Conservation (phyloP, 2,329 filamentous ascomycete species). For the Cladophialophora psammophila region DNA sequence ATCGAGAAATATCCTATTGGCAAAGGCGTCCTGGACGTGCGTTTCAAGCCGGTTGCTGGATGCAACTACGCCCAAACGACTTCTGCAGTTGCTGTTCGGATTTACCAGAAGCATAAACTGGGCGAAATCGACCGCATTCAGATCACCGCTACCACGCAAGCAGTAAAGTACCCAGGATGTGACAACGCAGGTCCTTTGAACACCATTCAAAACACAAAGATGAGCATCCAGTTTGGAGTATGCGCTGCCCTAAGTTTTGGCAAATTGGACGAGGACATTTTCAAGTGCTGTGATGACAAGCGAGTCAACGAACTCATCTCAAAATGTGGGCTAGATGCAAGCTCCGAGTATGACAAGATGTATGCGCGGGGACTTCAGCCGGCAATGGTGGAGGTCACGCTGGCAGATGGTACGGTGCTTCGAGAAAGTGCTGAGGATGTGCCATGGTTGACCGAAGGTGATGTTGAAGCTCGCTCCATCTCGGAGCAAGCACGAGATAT, state of each 20-base stretch:
- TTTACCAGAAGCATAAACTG: slow-evolving; percentile 4
- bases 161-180: slow-evolving; percentile 29
- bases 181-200: slow-evolving; percentile 23
- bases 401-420: slow-evolving; percentile 10
- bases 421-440: slow-evolving; percentile 17
- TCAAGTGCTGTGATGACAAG: slow-evolving; percentile 4
- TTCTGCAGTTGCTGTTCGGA: slow-evolving; percentile 18
- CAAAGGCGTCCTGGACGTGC: slow-evolving; percentile 23
- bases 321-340: slow-evolving; percentile 5
- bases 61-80: slow-evolving; percentile 32
- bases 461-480: slow-evolving; percentile 17
- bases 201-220: slow-evolving; percentile 25
- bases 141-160: slow-evolving; percentile 22
- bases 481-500: slow-evolving; percentile 4
- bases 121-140: slow-evolving; percentile 5
- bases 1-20: slow-evolving; percentile 7
- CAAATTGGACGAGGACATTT: slow-evolving; percentile 19
- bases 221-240: slow-evolving; percentile 29
- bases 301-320: slow-evolving; percentile 15
- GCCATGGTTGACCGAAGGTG: slow-evolving; percentile 22
- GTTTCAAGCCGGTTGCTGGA: slow-evolving; percentile 28
- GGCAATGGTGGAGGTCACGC: slow-evolving; percentile 21
- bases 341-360: slow-evolving; percentile 15
- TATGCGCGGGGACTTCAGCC: slow-evolving; percentile 24
- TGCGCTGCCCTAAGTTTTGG: slow-evolving; percentile 22